Conservation (phyloP, 2,329 filamentous ascomycete genomes). For the Aspergillus ochraceoroseus region DNA sequence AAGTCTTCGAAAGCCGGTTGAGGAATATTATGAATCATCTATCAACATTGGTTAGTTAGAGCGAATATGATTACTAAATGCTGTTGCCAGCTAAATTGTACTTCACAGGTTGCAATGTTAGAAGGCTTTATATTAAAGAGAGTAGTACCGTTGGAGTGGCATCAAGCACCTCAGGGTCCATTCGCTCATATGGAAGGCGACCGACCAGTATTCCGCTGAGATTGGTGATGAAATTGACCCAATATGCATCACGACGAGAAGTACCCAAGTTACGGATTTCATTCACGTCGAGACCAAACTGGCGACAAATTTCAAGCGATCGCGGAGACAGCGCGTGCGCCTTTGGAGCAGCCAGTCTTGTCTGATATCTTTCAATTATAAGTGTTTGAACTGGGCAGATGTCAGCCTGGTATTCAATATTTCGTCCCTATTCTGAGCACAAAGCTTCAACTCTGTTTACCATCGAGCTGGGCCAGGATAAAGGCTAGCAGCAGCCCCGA, state of each 20-base stretch:
- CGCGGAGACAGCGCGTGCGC: conserved; percentile 29
- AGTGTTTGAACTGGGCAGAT: conserved; percentile 24
- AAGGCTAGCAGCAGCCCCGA: conserved; percentile 36
- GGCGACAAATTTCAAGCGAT: conserved; percentile 29
- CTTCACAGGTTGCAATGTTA: background rate
- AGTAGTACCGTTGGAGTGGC: conserved; percentile 37
- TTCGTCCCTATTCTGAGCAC: no score
- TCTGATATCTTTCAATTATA: conserved; percentile 29
- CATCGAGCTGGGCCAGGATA: conserved; percentile 32
- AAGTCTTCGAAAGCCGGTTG: conserved; percentile 42
- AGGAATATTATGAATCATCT: conserved; percentile 45
- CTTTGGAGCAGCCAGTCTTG: conserved; percentile 26
- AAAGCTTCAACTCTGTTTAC: conserved; percentile 11
- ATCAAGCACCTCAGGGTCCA: conserved; percentile 30
- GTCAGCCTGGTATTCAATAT: background rate
- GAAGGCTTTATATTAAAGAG: no score
- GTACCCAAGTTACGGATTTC: conserved; percentile 23
- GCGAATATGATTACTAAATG: no score
- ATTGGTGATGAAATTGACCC: conserved; percentile 42
- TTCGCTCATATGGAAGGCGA: conserved; percentile 30
- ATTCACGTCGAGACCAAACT: conserved; percentile 27
- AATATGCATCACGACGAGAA: conserved; percentile 32
- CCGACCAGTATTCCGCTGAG: conserved; percentile 37
- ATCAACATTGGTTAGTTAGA: no score
- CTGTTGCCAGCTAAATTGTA: no score